These are phyloP conservation scores for Elsinoe arachidis DNA, from an alignment of 2,329 filamentous ascomycete species.

Conservation along the genomic window DNA sequence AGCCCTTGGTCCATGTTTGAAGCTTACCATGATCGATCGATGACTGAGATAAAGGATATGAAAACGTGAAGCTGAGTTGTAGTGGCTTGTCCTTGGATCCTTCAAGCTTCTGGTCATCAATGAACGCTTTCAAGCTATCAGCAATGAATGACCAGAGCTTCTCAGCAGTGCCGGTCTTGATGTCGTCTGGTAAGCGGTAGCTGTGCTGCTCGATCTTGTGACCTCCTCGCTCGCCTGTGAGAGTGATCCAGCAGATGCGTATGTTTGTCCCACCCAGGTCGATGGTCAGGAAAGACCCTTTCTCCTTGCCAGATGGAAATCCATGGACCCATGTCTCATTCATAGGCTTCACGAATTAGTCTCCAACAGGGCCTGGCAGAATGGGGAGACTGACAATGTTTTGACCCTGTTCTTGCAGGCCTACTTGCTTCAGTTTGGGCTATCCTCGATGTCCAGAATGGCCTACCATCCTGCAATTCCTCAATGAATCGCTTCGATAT, in stretches of 20 bases:
- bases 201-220: slow-evolving; percentile 96
- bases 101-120: slow-evolving; percentile 70
- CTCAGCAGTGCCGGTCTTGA: slow-evolving; percentile 76
- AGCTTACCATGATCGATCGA: slow-evolving; percentile 89
- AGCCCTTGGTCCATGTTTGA: slow-evolving; percentile 96
- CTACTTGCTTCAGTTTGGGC: slow-evolving; percentile 34
- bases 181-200: slow-evolving; percentile 88
- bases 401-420: slow-evolving; percentile 71
- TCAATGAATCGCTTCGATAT: slow-evolving; percentile 77
- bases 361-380: background rate
- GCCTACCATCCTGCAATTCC: slow-evolving; percentile 70
- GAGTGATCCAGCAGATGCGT: slow-evolving; percentile 85
- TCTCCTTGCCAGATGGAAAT: slow-evolving; percentile 79
- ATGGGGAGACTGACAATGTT: slow-evolving; percentile 62
- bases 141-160: slow-evolving; percentile 94
- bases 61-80: slow-evolving; percentile 92
- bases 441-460: slow-evolving; percentile 11
- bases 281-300: slow-evolving; percentile 77
- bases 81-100: slow-evolving; percentile 54
- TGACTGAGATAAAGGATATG: slow-evolving; percentile 86
- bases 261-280: slow-evolving; percentile 97
- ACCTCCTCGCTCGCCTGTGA: slow-evolving; percentile 80
- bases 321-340: slow-evolving; percentile 96
- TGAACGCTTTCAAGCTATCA: slow-evolving; percentile 85
- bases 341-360: slow-evolving; percentile 61